phyloP scores from a whole-genome alignment of 2,329 filamentous ascomycete species.

The Phaeomoniella chlamydospora region DNA sequence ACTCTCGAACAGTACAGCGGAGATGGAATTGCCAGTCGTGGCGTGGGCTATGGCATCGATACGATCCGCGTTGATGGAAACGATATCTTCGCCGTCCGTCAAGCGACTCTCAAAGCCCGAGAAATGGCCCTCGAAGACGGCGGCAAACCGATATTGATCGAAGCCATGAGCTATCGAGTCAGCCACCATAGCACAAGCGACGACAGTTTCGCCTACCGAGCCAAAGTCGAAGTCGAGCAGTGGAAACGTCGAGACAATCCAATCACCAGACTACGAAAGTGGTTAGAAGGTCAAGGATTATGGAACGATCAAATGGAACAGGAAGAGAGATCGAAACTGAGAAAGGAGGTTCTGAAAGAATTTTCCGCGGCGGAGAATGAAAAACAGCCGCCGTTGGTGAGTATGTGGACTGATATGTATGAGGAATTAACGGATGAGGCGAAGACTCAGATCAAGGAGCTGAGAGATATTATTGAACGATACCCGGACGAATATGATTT shows the following conservation, averaged over 20 bases:
- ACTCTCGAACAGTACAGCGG: slow-evolving; percentile 84
- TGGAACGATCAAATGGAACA: slow-evolving; percentile 82
- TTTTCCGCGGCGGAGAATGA: slow-evolving; percentile 57
- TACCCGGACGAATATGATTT: slow-evolving; percentile 92
- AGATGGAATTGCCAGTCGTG: slow-evolving; percentile 77
- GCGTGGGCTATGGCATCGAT: slow-evolving; percentile 84
- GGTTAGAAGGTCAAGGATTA: slow-evolving; percentile 66
- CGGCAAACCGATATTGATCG: slow-evolving; percentile 73
- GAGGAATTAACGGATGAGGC: slow-evolving; percentile 72
- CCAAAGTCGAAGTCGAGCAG: slow-evolving; percentile 82
- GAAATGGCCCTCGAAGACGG: slow-evolving; percentile 64
- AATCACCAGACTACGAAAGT: slow-evolving; percentile 73
- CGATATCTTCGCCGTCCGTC: slow-evolving; percentile 76
- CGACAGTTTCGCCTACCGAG: slow-evolving; percentile 91
- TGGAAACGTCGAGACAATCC: slow-evolving; percentile 88
- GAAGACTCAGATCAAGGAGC: slow-evolving; percentile 57
- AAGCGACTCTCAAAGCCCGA: slow-evolving; percentile 64
- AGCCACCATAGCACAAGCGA: slow-evolving; percentile 95
- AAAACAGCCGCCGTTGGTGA: slow-evolving; percentile 37
- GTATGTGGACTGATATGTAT: slow-evolving; percentile 74
- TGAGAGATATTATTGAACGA: slow-evolving; percentile 60
- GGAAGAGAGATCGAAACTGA: slow-evolving; percentile 47
- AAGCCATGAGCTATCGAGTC: slow-evolving; percentile 97
- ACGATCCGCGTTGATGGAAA: slow-evolving; percentile 90
- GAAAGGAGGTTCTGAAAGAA: slow-evolving; percentile 66